Conservation (phyloP, 176 grass and related monocot species). For the Zizania latifolia region DNA sequence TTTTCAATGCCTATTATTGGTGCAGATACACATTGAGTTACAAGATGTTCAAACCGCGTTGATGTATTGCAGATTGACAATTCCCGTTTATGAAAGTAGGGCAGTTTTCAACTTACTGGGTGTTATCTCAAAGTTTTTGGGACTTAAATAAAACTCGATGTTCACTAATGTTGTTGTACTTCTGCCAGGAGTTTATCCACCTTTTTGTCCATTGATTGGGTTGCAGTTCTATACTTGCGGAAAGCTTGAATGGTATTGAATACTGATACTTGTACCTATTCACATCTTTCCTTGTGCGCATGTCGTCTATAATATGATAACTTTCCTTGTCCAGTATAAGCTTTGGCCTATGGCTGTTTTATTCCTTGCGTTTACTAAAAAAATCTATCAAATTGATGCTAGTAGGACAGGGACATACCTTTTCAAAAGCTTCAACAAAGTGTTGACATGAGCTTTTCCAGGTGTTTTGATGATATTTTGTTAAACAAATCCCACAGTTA, state of each 20-base stretch:
- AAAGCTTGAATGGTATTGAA: slow-evolving; percentile 78
- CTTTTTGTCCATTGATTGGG: slow-evolving; percentile 81
- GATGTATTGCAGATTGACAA: slow-evolving; percentile 74
- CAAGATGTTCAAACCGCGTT: slow-evolving; percentile 73
- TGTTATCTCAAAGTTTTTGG: background rate
- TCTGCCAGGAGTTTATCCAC: slow-evolving; percentile 66
- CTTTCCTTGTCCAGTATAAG: slow-evolving; percentile 14
- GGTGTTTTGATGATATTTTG: background rate
- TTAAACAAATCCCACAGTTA: slow-evolving; percentile 6
- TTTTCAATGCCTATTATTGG: slow-evolving; percentile 11
- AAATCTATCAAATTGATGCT: background rate
- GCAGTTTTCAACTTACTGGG: slow-evolving; percentile 4
- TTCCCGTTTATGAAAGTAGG: slow-evolving; percentile 87
- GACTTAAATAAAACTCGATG: background rate
- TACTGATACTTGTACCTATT: slow-evolving; percentile 27
- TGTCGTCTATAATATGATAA: background rate
- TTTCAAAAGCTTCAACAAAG: background rate
- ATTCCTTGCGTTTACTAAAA: background rate
- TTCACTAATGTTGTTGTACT: slow-evolving; percentile 11
- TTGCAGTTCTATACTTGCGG: slow-evolving; percentile 81
- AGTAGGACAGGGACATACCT: background rate
- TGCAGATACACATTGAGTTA: slow-evolving; percentile 77
- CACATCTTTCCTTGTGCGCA: background rate
- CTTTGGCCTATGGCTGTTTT: background rate
- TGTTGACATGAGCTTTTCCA: background rate